phyloP scores from a whole-genome alignment of 371 early-diverging fungal species.

The Entomophthora muscae region DNA sequence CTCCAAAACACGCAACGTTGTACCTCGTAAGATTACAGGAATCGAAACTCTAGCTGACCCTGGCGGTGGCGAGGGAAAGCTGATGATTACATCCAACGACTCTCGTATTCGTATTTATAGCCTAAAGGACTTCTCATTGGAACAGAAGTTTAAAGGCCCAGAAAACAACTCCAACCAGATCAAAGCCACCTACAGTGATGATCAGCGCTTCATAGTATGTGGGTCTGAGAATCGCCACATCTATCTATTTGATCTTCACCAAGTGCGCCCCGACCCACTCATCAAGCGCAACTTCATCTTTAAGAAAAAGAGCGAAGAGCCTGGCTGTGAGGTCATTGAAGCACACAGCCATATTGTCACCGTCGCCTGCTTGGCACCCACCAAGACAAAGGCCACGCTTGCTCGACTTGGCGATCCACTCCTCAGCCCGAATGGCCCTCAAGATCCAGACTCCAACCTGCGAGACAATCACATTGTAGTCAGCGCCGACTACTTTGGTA shows the following conservation, averaged over 20 bases:
- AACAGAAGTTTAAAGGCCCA: constrained; percentile 57
- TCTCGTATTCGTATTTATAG: constrained; percentile 59
- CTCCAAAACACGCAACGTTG: constrained; percentile 24
- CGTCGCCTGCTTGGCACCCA: constrained; percentile 37
- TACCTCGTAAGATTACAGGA: constrained; percentile 54
- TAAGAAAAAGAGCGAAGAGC: constrained; percentile 17
- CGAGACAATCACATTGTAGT: constrained; percentile 39
- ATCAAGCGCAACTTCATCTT: constrained; percentile 18
- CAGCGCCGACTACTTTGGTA: constrained; percentile 36
- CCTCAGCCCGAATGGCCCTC: constrained; percentile 13
- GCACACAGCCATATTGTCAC: constrained; percentile 33
- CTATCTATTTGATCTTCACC: constrained; percentile 28
- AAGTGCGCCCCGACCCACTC: not conserved
- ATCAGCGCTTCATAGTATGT: constrained; percentile 55
- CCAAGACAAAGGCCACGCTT: constrained; percentile 30
- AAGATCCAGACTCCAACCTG: constrained; percentile 12
- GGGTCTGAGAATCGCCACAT: constrained; percentile 64
- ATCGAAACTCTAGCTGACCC: constrained; percentile 36
- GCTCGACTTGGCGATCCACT: constrained; percentile 25
- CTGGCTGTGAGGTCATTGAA: constrained; percentile 17
- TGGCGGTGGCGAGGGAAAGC: constrained; percentile 23
- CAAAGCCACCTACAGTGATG: constrained; percentile 48
- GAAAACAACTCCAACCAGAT: constrained; percentile 46
- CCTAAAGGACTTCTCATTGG: constrained; percentile 46
- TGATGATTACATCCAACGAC: constrained; percentile 61